phyloP scores from a whole-genome alignment of 1,284 basidiomycete genomes.

The Leccinum griseonigrum region DNA sequence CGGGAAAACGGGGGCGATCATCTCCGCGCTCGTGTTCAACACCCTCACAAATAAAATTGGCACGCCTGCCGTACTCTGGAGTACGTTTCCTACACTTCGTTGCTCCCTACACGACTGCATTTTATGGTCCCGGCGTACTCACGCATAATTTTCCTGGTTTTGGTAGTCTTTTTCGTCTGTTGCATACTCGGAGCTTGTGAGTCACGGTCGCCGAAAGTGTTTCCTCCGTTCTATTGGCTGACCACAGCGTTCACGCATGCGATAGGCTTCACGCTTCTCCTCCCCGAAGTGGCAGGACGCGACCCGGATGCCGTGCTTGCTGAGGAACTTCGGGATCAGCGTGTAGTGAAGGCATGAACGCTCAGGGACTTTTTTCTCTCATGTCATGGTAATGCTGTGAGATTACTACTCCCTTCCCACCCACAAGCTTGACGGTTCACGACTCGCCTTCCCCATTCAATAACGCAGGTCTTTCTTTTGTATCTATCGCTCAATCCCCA shows the following conservation, averaged over 20 bases:
- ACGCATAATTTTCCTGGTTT: constrained; percentile 4
- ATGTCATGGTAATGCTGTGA: neutral
- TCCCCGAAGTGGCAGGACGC: constrained; percentile 76
- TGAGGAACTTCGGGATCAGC: constrained; percentile 45
- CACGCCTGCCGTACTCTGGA: constrained; percentile 60
- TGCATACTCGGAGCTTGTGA: constrained; percentile 52
- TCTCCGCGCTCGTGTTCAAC: constrained; percentile 81
- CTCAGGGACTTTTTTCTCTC: neutral
- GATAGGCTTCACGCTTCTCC: constrained; percentile 61
- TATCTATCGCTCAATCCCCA: neutral
- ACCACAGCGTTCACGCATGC: neutral
- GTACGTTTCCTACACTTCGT: constrained; percentile 37
- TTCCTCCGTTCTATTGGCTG: neutral
- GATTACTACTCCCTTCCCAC: neutral
- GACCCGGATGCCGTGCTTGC: constrained; percentile 67
- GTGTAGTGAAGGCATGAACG: neutral
- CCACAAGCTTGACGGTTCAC: neutral
- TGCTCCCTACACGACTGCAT: constrained; percentile 14
- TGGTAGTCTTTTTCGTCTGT: constrained; percentile 57
- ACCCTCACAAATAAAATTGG: constrained; percentile 63
- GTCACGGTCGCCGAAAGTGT: constrained; percentile 6
- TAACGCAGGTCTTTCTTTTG: neutral
- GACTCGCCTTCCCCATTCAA: neutral
- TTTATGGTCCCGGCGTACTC: neutral
- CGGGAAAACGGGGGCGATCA: constrained; percentile 80